phyloP scores from a whole-genome alignment of 345 rosid genomes.

The Populus euphratica region DNA sequence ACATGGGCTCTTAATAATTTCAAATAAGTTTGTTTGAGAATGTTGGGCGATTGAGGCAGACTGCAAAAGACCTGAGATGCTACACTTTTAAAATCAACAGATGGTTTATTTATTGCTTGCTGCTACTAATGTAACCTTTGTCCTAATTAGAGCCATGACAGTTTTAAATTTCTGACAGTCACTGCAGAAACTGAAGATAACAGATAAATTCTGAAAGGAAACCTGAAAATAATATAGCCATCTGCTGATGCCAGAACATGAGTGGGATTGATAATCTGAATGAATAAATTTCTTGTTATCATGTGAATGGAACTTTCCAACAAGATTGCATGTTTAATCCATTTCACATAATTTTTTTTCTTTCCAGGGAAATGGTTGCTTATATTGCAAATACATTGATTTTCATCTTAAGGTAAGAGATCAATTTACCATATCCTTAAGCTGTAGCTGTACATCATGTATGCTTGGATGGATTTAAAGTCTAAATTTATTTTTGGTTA shows the following conservation, averaged over 20 bases:
- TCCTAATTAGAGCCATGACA: not conserved
- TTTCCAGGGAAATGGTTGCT: conserved; percentile 94
- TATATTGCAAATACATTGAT: conserved; percentile 95
- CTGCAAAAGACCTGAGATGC: not conserved
- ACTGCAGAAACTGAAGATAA: not conserved
- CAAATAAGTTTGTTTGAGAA: not conserved
- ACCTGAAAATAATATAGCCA: not conserved
- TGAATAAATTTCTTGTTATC: not conserved
- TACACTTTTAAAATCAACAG: not conserved
- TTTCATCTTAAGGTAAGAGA: conserved; percentile 80
- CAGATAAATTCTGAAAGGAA: not conserved
- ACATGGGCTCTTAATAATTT: not conserved
- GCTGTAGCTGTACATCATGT: not conserved
- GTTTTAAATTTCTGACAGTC: not conserved
- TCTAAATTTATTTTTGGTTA: not conserved
- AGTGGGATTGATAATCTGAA: not conserved
- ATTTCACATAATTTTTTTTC: not conserved
- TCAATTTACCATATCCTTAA: not conserved
- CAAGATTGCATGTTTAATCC: conserved; percentile 2
- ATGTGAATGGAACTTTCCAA: not conserved
- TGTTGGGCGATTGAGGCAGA: not conserved
- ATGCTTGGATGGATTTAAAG: not conserved
- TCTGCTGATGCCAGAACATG: not conserved
- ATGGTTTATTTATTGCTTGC: not conserved
- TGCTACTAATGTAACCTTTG: not conserved